These are phyloP conservation scores for Anaeramoeba ignava DNA, from an alignment of 78 protist species.

Conservation along the genomic window DNA sequence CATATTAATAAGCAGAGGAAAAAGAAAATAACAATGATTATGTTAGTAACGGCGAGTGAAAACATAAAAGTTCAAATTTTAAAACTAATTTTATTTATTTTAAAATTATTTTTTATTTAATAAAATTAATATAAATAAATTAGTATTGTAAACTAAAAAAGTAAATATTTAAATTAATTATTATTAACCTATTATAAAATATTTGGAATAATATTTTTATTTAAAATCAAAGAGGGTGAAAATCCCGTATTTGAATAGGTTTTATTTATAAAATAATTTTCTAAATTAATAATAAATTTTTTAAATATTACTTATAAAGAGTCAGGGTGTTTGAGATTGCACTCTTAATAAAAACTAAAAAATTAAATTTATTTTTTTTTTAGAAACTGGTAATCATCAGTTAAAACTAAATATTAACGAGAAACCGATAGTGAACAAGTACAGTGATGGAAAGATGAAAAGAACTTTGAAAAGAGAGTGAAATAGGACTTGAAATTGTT, in stretches of 20 bases:
- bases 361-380: not conserved
- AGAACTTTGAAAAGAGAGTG: conserved; percentile 74
- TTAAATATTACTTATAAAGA: conserved; percentile 15
- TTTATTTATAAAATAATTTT: not conserved
- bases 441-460: conserved; percentile 83
- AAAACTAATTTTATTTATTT: not conserved
- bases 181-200: not conserved
- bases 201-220: not conserved
- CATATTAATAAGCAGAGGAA: conserved; percentile 81
- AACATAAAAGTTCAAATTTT: conserved; percentile 45
- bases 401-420: conserved; percentile 54
- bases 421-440: conserved; percentile 82
- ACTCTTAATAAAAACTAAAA: conserved; percentile 53
- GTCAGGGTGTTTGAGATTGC: conserved; percentile 73
- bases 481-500: conserved; percentile 50
- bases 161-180: not conserved
- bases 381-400: conserved; percentile 48
- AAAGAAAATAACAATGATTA: conserved; percentile 76
- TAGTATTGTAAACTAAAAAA: conserved; percentile 30
- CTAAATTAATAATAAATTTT: not conserved
- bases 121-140: not conserved
- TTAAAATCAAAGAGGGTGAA: conserved; percentile 67
- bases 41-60: conserved; percentile 81
- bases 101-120: not conserved
- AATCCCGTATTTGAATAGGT: conserved; percentile 39